Evolutionary conservation across 208 protist genomes (phyloP).

Genomic region (Trypanosoma lewisi): DNA sequence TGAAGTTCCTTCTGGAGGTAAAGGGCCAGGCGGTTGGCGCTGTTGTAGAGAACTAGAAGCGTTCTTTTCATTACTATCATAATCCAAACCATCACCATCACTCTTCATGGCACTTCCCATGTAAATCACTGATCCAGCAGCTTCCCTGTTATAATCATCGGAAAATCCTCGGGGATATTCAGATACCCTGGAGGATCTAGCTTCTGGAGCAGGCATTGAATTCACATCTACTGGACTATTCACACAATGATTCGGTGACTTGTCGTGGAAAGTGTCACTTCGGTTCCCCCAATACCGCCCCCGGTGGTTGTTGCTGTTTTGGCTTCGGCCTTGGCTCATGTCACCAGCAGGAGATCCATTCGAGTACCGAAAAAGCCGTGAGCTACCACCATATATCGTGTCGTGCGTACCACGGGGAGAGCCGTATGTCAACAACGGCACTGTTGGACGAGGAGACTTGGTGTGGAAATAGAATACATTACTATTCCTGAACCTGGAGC

Average conservation of each 20-base stretch:
- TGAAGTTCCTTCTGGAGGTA: constrained; percentile 8
- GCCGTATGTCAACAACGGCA: constrained; percentile 20
- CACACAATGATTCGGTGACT: not conserved
- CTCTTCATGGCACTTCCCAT: not conserved
- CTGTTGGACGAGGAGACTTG: constrained; percentile 9
- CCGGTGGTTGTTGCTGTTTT: not conserved
- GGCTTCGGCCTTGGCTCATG: not conserved
- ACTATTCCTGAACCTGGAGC: not conserved
- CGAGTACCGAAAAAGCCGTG: not conserved
- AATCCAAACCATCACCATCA: no score
- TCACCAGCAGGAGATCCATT: not conserved
- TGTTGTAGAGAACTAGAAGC: not conserved
- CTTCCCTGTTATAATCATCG: not conserved
- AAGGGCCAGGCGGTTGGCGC: constrained; percentile 2
- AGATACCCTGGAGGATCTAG: not conserved
- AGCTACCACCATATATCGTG: not conserved
- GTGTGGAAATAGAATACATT: not conserved
- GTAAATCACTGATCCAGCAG: constrained; percentile 24
- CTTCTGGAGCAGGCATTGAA: not conserved
- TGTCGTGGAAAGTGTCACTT: not conserved
- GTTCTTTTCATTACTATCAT: not conserved
- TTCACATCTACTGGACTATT: not conserved
- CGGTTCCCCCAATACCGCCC: not conserved
- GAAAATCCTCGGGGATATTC: not conserved
- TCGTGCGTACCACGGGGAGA: not conserved